phyloP scores from a whole-genome alignment of 2,329 filamentous ascomycete genomes.

The Pyricularia sp. region DNA sequence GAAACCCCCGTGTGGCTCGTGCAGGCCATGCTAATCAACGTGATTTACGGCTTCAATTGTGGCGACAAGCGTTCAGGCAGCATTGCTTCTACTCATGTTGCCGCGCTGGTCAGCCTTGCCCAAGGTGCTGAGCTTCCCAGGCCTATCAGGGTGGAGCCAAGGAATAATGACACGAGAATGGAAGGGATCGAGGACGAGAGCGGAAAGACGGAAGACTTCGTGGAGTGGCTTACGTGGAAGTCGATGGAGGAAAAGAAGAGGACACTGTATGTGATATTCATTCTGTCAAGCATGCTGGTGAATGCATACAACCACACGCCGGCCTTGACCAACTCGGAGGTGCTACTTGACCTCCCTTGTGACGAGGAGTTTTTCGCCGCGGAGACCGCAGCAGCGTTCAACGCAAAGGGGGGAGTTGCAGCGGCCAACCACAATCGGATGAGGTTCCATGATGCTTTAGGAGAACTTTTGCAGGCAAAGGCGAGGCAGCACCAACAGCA shows the following conservation, averaged over 20 bases:
- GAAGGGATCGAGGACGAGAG: slow-evolving; percentile 36
- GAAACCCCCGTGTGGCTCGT: slow-evolving; percentile 90
- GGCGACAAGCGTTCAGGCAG: slow-evolving; percentile 85
- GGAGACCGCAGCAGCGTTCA: slow-evolving; percentile 74
- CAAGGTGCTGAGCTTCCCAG: slow-evolving; percentile 69
- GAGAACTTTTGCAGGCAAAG: slow-evolving; percentile 70
- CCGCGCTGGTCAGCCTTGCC: slow-evolving; percentile 81
- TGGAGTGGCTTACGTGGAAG: slow-evolving; percentile 89
- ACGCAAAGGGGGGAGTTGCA: slow-evolving; percentile 62
- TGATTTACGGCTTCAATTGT: slow-evolving; percentile 92
- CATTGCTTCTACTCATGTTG: slow-evolving; percentile 86
- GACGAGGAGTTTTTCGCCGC: slow-evolving; percentile 87
- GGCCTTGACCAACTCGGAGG: slow-evolving; percentile 87
- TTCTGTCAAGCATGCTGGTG: slow-evolving; percentile 81
- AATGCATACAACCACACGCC: slow-evolving; percentile 91
- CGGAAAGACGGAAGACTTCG: slow-evolving; percentile 46
- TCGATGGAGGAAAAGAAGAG: slow-evolving; percentile 81
- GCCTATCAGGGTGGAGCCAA: slow-evolving; percentile 32
- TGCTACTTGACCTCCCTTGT: slow-evolving; percentile 79
- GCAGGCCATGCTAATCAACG: slow-evolving; percentile 92
- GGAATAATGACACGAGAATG: slow-evolving; percentile 39
- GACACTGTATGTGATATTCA: slow-evolving; percentile 84
- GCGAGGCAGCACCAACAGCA: slow-evolving; percentile 41
- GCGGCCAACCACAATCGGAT: slow-evolving; percentile 61
- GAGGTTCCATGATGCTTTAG: slow-evolving; percentile 75